Conservation (phyloP, 2,329 filamentous ascomycete species). For the Cytospora leucostoma region DNA sequence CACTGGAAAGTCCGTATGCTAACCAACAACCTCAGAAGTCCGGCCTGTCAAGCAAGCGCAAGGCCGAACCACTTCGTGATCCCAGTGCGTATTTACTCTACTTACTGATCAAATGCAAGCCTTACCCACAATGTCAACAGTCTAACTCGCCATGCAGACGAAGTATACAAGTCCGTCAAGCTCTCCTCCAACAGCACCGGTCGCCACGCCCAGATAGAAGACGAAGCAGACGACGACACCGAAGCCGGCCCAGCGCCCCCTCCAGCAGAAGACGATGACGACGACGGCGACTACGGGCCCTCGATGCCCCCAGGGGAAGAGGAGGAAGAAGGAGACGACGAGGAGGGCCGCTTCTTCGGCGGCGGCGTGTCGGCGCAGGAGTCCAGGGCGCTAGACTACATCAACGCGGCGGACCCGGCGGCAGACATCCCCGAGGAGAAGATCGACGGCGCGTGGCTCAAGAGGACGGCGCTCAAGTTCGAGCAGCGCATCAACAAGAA, state of each 20-base stretch:
- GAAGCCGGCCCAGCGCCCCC: conserved; percentile 53
- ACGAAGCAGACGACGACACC: conserved; percentile 45
- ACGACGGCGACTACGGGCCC: conserved; percentile 51
- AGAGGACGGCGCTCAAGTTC: conserved; percentile 77
- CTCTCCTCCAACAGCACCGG: conserved; percentile 47
- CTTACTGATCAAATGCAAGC: conserved; percentile 4
- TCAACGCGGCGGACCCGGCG: conserved; percentile 63
- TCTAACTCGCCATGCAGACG: conserved; percentile 43
- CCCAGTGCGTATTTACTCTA: conserved; percentile 53
- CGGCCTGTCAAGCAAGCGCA: conserved; percentile 60
- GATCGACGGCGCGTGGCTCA: conserved; percentile 81
- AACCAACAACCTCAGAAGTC: conserved; percentile 39
- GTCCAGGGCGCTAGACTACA: conserved; percentile 81
- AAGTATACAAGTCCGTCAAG: conserved; percentile 66
- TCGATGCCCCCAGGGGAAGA: conserved; percentile 45
- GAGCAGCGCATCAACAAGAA: conserved; percentile 92
- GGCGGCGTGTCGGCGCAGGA: conserved; percentile 83
- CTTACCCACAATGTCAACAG: neutral
- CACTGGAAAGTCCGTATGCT: conserved; percentile 16
- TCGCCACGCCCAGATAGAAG: conserved; percentile 48
- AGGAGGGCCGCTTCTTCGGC: conserved; percentile 94
- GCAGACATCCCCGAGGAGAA: conserved; percentile 60
- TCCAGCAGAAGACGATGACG: conserved; percentile 52
- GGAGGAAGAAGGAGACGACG: conserved; percentile 66
- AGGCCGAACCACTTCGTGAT: conserved; percentile 62